phyloP scores from a whole-genome alignment of 306 rosid genomes.

The Cicer arietinum region DNA sequence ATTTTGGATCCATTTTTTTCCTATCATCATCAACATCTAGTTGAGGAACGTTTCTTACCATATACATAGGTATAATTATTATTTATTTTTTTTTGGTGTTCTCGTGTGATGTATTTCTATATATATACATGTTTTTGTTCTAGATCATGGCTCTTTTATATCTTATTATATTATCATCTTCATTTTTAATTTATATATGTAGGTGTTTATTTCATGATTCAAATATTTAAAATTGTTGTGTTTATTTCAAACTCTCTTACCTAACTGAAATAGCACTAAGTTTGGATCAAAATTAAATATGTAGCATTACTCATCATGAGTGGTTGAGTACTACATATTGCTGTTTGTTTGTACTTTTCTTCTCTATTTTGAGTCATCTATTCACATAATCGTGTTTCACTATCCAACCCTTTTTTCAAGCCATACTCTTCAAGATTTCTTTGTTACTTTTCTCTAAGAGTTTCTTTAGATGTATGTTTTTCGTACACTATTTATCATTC shows the following conservation, averaged over 20 bases:
- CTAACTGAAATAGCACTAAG: background rate
- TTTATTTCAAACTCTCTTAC: background rate
- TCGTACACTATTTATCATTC: slow-evolving; percentile 3
- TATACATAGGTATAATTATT: background rate
- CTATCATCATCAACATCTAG: background rate
- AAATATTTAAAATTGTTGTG: too few species aligned
- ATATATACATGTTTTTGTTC: background rate
- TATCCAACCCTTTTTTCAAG: slow-evolving; percentile 16
- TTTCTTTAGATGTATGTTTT: background rate
- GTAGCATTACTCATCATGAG: background rate
- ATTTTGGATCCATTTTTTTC: background rate
- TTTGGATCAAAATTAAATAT: background rate
- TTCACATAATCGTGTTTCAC: slow-evolving; percentile 29
- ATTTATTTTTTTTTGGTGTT: background rate
- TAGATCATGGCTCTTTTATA: background rate
- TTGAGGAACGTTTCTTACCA: background rate
- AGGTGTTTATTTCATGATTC: background rate
- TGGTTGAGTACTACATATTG: background rate
- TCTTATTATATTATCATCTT: background rate
- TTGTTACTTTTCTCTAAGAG: background rate
- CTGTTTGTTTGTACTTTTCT: slow-evolving; percentile 17
- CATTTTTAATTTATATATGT: background rate
- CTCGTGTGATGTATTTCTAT: background rate
- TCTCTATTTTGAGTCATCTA: slow-evolving; percentile 20
- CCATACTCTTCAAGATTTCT: slow-evolving; percentile 22